These are phyloP conservation scores for Brassica balearica DNA, from an alignment of 441 rosid species.

Conservation along the genomic window DNA sequence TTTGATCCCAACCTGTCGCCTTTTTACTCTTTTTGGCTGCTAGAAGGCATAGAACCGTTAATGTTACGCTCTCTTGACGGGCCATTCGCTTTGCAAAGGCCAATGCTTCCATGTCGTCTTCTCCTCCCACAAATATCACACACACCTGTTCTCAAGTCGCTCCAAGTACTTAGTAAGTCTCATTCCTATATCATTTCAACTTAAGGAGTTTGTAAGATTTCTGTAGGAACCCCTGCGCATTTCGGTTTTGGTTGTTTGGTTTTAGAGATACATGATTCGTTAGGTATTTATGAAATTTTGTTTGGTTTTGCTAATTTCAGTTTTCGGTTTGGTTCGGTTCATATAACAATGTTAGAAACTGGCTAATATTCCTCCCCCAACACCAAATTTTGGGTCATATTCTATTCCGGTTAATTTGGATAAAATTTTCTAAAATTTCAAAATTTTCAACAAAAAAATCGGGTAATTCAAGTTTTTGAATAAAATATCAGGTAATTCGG, in stretches of 20 bases:
- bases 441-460: not conserved
- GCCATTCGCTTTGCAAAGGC: conserved; percentile 49
- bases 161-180: not conserved
- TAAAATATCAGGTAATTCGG: not conserved
- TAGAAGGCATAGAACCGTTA: conserved; percentile 46
- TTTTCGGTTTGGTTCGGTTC: not conserved
- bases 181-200: not conserved
- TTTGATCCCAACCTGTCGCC: conserved; percentile 38
- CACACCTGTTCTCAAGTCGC: conserved; percentile 31
- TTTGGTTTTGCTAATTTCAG: not conserved
- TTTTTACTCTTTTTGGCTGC: conserved; percentile 12
- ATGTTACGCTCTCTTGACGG: conserved; percentile 36
- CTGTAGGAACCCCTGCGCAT: not conserved
- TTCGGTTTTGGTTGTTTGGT: not conserved
- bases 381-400: too few relatives aligned
- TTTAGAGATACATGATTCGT: not conserved
- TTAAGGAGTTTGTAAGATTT: not conserved
- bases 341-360: not conserved
- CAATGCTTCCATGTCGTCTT: conserved; percentile 53
- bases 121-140: conserved; percentile 51
- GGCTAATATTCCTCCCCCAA: not conserved
- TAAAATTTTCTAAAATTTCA: not conserved
- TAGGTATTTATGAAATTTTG: not conserved
- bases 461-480: not conserved
- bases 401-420: not conserved